Conservation (phyloP, 805 yeast genomes). For the Saturnispora silvae region DNA sequence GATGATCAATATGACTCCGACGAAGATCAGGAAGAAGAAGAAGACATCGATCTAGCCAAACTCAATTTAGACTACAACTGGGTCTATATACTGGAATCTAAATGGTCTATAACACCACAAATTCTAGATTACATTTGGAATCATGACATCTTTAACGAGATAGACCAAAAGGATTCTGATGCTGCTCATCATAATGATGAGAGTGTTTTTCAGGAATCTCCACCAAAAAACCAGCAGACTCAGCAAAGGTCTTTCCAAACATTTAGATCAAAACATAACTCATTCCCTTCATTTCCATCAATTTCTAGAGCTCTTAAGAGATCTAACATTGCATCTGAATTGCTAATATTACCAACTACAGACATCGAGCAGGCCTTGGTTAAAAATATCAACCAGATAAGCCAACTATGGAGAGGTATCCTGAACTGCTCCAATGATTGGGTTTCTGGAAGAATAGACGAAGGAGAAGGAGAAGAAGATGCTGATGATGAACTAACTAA, state of each 20-base stretch:
- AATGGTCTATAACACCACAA: constrained; percentile 4
- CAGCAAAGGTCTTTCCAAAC: background rate
- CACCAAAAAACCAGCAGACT: background rate
- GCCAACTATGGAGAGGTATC: constrained; percentile 26
- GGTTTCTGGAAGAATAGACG: constrained; percentile 8
- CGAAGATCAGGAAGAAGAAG: background rate
- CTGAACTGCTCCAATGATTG: constrained; percentile 18
- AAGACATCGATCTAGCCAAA: background rate
- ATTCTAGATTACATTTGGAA: constrained; percentile 6
- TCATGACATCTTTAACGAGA: constrained; percentile 6
- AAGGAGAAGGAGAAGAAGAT: constrained; percentile 2
- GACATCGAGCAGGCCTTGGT: constrained; percentile 17
- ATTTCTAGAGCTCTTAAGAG: constrained; percentile 18
- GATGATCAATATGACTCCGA: background rate
- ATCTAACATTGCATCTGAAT: constrained; percentile 22
- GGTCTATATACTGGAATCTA: background rate
- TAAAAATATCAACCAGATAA: constrained; percentile 15
- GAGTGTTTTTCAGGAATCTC: constrained; percentile 2
- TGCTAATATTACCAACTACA: constrained; percentile 19
- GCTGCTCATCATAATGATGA: constrained; percentile 4
- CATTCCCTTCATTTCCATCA: constrained; percentile 5
- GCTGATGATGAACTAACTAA: constrained; percentile 7
- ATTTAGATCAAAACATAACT: constrained; percentile 2
- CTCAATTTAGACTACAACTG: constrained; percentile 6
- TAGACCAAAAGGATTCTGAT: background rate